These are phyloP conservation scores for Agaricus sinodeliciosus DNA, from an alignment of 768 basidiomycete species.

Conservation along the genomic window DNA sequence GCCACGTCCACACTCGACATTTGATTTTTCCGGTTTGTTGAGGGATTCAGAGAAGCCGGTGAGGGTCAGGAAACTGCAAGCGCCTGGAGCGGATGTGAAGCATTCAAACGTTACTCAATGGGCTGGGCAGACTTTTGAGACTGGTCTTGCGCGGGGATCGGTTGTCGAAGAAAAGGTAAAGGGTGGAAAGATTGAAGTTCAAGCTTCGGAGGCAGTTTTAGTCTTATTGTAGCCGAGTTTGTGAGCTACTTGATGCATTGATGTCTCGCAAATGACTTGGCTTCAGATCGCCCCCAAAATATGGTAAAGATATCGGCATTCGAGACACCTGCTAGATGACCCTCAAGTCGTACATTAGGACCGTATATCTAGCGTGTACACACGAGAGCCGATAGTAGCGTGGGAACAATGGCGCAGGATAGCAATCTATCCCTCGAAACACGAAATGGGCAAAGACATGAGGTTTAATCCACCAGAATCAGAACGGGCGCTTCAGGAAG, in stretches of 20 bases:
- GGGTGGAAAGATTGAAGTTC: slow-evolving; percentile 18
- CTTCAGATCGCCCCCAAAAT: too few relatives aligned
- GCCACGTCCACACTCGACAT: slow-evolving; percentile 33
- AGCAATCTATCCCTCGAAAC: too few relatives aligned
- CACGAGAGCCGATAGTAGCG: too few relatives aligned
- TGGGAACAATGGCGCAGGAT: too few relatives aligned
- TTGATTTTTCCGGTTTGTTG: slow-evolving; percentile 40
- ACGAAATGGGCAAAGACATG: neutral
- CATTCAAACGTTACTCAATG: slow-evolving; percentile 37
- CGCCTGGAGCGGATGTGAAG: slow-evolving; percentile 42
- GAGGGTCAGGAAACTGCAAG: slow-evolving; percentile 35
- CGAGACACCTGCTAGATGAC: too few relatives aligned
- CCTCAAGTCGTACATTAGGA: too few relatives aligned
- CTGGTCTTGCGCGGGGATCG: slow-evolving; percentile 31
- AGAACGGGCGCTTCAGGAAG: slow-evolving; percentile 33
- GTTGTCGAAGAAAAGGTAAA: slow-evolving; percentile 31
- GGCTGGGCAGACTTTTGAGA: slow-evolving; percentile 43
- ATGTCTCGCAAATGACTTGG: neutral
- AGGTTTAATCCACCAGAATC: neutral
- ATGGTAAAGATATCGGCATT: too few relatives aligned
- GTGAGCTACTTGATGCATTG: neutral
- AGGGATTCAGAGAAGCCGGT: slow-evolving; percentile 20
- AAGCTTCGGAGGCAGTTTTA: slow-evolving; percentile 24
- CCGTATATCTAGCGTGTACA: too few relatives aligned
- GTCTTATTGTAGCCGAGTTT: slow-evolving; percentile 18